A percentile compares a stretch with the other conserved stretches of the same genome.
Conservation (phyloP, 2,329 filamentous ascomycete genomes). For the Fusarium newnesense region DNA sequence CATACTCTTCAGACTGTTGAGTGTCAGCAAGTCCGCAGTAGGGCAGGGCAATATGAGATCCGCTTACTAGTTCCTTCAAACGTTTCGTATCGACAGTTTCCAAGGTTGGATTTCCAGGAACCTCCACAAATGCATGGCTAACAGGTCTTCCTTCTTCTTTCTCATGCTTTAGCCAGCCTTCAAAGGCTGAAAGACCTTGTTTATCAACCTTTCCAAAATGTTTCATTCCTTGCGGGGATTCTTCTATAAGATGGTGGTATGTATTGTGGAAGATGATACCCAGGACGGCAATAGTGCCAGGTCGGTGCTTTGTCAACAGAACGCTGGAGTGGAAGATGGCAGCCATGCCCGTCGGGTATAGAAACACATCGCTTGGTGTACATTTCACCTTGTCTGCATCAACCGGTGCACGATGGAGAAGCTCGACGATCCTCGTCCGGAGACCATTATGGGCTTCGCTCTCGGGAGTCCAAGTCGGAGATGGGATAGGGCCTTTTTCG, state of each 20-base stretch:
- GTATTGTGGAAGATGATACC: slow-evolving; percentile 65
- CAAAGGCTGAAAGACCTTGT: slow-evolving; percentile 56
- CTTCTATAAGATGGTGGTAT: slow-evolving; percentile 58
- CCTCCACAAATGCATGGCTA: slow-evolving; percentile 61
- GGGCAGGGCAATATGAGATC: not conserved
- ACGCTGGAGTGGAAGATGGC: slow-evolving; percentile 58
- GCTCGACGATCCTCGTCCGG: slow-evolving; percentile 52
- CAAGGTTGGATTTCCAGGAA: slow-evolving; percentile 52
- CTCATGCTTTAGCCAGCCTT: slow-evolving; percentile 56
- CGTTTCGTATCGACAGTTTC: slow-evolving; percentile 48
- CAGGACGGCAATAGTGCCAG: slow-evolving; percentile 54
- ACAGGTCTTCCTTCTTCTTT: slow-evolving; percentile 52
- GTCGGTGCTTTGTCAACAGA: slow-evolving; percentile 49
- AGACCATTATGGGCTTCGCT: slow-evolving; percentile 51
- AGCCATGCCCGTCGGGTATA: slow-evolving; percentile 67
- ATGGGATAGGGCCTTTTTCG: slow-evolving; percentile 33
- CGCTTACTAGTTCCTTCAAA: slow-evolving; percentile 53
- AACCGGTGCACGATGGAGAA: slow-evolving; percentile 55
- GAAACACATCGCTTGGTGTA: slow-evolving; percentile 56
- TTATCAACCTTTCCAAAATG: slow-evolving; percentile 59
- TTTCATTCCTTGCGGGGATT: slow-evolving; percentile 56
- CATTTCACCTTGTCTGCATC: slow-evolving; percentile 43
- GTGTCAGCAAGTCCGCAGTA: not conserved
- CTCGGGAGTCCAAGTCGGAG: slow-evolving; percentile 54
- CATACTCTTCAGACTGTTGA: slow-evolving; percentile 52